Percentiles rank a stretch among this genome's conserved stretches.
These are phyloP conservation scores for Epichloe hybrida DNA, from an alignment of 2,329 filamentous ascomycete genomes.

Conservation along the genomic window DNA sequence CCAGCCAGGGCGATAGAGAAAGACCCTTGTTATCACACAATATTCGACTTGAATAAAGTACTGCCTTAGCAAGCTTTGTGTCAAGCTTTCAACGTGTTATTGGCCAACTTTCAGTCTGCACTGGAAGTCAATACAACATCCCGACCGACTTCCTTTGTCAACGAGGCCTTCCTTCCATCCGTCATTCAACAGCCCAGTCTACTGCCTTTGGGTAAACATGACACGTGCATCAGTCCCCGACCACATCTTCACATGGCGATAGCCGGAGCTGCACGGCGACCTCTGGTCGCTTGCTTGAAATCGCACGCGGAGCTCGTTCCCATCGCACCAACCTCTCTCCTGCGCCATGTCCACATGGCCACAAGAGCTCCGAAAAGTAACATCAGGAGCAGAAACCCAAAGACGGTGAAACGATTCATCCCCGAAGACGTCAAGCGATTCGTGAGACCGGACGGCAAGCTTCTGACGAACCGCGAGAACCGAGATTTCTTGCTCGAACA, in stretches of 20 bases:
- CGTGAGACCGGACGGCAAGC: slow-evolving; percentile 10
- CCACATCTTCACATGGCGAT: slow-evolving; percentile 12
- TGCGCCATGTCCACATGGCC: not conserved
- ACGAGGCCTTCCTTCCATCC: not conserved
- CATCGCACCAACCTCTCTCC: not conserved
- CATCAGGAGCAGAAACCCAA: not conserved
- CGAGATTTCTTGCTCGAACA: slow-evolving; percentile 15
- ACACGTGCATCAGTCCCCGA: not conserved
- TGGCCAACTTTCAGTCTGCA: too few species aligned
- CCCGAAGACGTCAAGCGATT: slow-evolving; percentile 11
- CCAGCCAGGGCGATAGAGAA: not conserved
- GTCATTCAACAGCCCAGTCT: not conserved
- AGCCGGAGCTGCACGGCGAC: slow-evolving; percentile 9
- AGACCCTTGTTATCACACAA: not conserved
- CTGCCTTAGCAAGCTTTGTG: too few species aligned
- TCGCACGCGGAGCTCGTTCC: not conserved
- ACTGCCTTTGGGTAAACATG: slow-evolving; percentile 6
- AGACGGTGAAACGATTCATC: slow-evolving; percentile 8
- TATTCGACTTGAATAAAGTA: too few species aligned
- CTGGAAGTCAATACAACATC: too few species aligned
- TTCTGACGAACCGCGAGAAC: slow-evolving; percentile 18
- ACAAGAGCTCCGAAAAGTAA: not conserved
- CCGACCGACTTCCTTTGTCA: not conserved
- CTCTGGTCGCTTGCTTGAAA: not conserved
- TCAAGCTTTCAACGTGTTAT: too few species aligned